Base-by-base conservation (phyloP, 1,284 basidiomycete genomes). In the Mycosarcoma maydis region DNA sequence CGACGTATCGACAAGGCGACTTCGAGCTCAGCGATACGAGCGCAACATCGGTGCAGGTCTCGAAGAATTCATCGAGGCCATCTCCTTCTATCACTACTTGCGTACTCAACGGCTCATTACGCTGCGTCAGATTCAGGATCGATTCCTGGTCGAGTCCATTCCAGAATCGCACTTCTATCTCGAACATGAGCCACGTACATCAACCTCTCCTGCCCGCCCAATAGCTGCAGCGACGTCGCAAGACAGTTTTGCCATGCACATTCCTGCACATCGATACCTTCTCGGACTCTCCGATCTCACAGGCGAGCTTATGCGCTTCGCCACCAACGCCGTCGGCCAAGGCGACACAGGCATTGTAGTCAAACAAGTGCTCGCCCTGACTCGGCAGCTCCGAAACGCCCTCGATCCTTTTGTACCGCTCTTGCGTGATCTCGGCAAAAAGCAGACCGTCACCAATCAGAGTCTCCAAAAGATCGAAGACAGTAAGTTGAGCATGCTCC, bases 261-360 rank as follows among this genome's bases (percentile, higher is more conserved):
- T 80, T 20, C 85, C 91, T 3, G 80, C 87, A 23, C 87, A 90
- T 49, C 94, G 97, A 75, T 98, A 97, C 80, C 85, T 97, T 14
- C 87, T 98, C 2, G 95, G 95, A 14, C 84, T 97, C 26, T 93
- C 92, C 2, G 95, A 98, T 82, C 85, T 98, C 29, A 96, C 93
- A 0, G 95, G 95, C 37, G 95, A 98, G 83, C 87, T 95, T n/a
- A 98, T 98, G 95, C 87, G 95, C 32, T 91, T 90, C 66, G 92
- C 93, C 4, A 96, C 75, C 43, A 80, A 81, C 41, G 66, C 75
- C 6, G 72, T 77, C 20, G 74, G 65, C 9, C 49, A 60, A 34
- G 59, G 57, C 17, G 68, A 72, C 20, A 57, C 69, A 6, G 48
- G 51, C 4, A 19, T 13, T 2, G 55, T 73, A 16, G 66, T 79